Evolutionary conservation across 148 eudicot genomes (phyloP).

Genomic region (Rhododendron vialii): DNA sequence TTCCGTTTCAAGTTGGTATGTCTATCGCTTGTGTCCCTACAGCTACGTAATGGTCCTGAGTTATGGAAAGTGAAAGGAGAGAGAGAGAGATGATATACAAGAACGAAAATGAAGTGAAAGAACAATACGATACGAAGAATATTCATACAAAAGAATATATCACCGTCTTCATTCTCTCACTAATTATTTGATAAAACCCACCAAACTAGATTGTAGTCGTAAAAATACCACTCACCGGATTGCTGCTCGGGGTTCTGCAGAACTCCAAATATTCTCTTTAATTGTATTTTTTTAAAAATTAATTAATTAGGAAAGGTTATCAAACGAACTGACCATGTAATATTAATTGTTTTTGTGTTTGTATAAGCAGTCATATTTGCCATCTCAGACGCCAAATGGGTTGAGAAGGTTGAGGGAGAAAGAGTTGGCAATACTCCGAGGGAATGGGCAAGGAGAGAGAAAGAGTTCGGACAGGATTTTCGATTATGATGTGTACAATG

Average conservation of each 20-base stretch:
- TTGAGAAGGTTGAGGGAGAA: slow-evolving; percentile 39
- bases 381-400: slow-evolving; percentile 66
- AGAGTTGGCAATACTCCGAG: slow-evolving; percentile 44
- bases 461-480: slow-evolving; percentile 56
- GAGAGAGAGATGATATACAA: not conserved
- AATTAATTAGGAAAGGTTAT: not conserved
- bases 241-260: too few relatives aligned
- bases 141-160: too few relatives aligned
- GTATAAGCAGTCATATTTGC: slow-evolving; percentile 53
- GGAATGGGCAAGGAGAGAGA: slow-evolving; percentile 56
- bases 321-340: not conserved
- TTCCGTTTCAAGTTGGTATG: too few relatives aligned
- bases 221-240: too few relatives aligned
- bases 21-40: too few relatives aligned
- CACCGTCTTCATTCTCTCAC: too few relatives aligned
- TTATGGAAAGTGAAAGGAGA: not conserved
- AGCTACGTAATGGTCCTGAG: not conserved
- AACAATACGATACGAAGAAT: too few relatives aligned
- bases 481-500: slow-evolving; percentile 81
- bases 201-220: too few relatives aligned
- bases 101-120: too few relatives aligned
- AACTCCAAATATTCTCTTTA: too few relatives aligned
- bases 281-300: too few relatives aligned
- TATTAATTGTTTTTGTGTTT: not conserved
- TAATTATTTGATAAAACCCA: too few relatives aligned